Percentiles rank a stretch among this genome's conserved stretches.
phyloP scores from a whole-genome alignment of 192 early-diverging fungal genomes.

The Lunasporangiospora selenospora region DNA sequence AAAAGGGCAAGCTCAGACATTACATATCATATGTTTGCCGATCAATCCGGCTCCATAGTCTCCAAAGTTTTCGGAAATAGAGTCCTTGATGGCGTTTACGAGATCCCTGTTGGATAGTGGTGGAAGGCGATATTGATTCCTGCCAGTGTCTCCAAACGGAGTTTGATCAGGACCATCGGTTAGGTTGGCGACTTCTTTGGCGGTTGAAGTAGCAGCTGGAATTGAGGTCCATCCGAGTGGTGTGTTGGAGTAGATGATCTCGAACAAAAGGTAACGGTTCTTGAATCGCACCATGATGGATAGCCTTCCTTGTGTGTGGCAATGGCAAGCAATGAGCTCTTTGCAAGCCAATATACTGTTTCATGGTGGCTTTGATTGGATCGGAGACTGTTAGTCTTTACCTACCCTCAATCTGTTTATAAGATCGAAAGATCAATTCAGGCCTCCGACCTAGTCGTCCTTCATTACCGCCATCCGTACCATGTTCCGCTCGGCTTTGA shows the following conservation, averaged over 20 bases:
- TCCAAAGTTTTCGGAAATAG: conserved; percentile 55
- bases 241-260: conserved; percentile 48
- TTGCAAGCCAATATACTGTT: background rate
- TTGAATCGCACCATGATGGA: conserved; percentile 59
- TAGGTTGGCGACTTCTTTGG: conserved; percentile 2
- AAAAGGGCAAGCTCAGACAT: background rate
- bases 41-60: conserved; percentile 52
- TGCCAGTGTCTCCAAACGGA: conserved; percentile 43
- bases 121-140: conserved; percentile 37
- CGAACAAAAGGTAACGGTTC: conserved; percentile 58
- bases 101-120: conserved; percentile 38
- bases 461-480: too few relatives aligned
- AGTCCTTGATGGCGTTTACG: conserved; percentile 40
- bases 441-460: too few relatives aligned
- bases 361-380: too few relatives aligned
- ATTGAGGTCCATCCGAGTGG: conserved; percentile 29
- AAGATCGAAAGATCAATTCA: too few relatives aligned
- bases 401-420: too few relatives aligned
- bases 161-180: conserved; percentile 5
- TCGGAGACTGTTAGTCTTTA: too few relatives aligned
- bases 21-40: conserved; percentile 46
- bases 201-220: conserved; percentile 5
- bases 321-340: background rate
- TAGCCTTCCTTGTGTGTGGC: background rate
- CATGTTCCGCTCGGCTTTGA: conserved; percentile 44